Evolutionary conservation across 192 early-diverging fungal species (phyloP), one percentile per base, ranked within the genome.

Genomic region (Coemansia sp.): DNA sequence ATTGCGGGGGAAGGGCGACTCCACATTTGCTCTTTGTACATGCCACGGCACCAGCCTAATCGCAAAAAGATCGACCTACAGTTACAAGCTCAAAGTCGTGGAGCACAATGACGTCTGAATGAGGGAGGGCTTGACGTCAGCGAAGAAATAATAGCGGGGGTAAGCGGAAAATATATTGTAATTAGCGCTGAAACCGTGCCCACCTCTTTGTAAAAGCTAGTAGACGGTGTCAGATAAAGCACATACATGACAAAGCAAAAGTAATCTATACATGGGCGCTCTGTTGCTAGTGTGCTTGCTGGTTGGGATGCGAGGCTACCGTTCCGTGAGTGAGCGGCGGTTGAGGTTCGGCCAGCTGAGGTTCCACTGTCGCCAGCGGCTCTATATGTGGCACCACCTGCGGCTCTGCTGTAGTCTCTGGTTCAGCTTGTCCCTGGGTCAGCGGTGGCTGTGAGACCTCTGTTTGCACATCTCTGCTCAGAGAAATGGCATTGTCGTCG

Each of bases 381-480:
- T 56, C 29, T 4, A 19, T 29, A 6, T 22, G 48, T 10, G 15
- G 22, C 22, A 15, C 48, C n/a, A 24, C 22, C 17, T 51, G 48
- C n/a, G 48, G 48, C 29, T 56, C 53, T 5, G 13, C 53, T 10
- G 0, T 22, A 27, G 27, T 27, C 8, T 29, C 27, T 4, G 53
- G 22, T 17, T 32, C 53, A 31, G 53, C 0, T 32, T 56, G 53
- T 27, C 31, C 53, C 17, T 17, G 27, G 19, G 53, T 4, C 53
- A 56, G 9, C 15, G 53, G 53, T 19, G 8, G 22, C 51, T 53
- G 51, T 24, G 51, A 10, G 51, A 9, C 51, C 27, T 20, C 51
- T 53, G 51, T 19, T 40, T 63, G 72, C n/a, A 41, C 27, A 17
- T 51, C 68, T 24, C 38, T 46, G 22, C 67, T 53, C 44, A 36